Evolutionary conservation across 495 filamentous ascomycete species (phyloP), one percentile per base, ranked within the genome.

Genomic region (Tuber aestivum): DNA sequence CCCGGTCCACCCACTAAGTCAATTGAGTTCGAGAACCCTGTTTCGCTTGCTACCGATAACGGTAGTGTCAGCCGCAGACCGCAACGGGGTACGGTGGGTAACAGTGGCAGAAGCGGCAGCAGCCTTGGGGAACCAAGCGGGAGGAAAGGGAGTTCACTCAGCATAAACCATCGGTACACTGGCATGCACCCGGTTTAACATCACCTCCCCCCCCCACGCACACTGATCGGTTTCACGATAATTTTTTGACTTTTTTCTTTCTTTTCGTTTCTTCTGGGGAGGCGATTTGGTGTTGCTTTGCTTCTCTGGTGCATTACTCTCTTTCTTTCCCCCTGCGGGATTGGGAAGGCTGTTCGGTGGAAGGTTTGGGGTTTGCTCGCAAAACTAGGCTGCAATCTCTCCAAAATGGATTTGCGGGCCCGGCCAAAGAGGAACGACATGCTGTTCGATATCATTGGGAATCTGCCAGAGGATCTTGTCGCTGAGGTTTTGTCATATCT

Each of bases 371-470:
- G 56, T 65, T 65, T 65, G 56, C 56, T 65, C 56, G n/a, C 56
- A 65, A 14, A 16, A 18, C 16, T 65, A 32, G n/a, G 12, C 56
- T 16, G 14, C 56, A 65, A 65, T 65, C 56, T 32, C 16, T 32
- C 56, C 56, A 65, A 32, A n/a, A 65, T 65, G 56, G 16, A 27
- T 65, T 32, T 18, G 3, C 56, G 18, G 27, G n/a, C n/a, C 10
- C n/a, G n/a, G 56, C 32, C n/a, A 10, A 65, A 32, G 27, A 32
- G 8, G 7, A 18, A 65, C 10, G 10, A 27, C 56, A 65, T 65
- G n/a, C 56, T 27, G 56, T 78, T 78, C 65, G 77, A 78, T 48
- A 77, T 78, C 44, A 27, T 78, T 70, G 77, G 77, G 27, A 77
- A 78, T 35, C 74, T 78, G n/a, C 77, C 77, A 3, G 77, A 78